A percentile compares a stretch with the other conserved stretches of the same genome.
phyloP scores from a whole-genome alignment of 371 early-diverging fungal species.

The Basidiobolus meristosporus region DNA sequence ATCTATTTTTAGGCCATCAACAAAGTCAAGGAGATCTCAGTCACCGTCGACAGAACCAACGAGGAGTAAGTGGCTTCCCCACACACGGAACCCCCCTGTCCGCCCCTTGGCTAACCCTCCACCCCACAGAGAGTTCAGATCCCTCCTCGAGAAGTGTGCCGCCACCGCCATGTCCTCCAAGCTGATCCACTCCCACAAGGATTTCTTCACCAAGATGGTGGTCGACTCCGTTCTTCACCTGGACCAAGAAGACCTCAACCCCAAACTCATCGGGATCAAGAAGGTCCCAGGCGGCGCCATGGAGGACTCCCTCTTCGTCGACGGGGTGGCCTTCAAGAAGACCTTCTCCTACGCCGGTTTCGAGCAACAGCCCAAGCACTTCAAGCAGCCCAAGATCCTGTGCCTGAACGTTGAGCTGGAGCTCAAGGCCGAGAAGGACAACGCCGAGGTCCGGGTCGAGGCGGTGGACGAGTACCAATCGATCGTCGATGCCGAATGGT shows the following conservation, averaged over 20 bases:
- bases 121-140: constrained; percentile 56
- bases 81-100: neutral
- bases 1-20: constrained; percentile 35
- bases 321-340: constrained; percentile 99
- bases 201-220: constrained; percentile 96
- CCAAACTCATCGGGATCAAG: constrained; percentile 93
- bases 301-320: constrained; percentile 81
- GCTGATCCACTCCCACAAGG: constrained; percentile 91
- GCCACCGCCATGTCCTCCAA: constrained; percentile 98
- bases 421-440: constrained; percentile 99
- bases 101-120: neutral
- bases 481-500: constrained; percentile 99
- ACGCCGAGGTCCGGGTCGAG: constrained; percentile 98
- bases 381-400: constrained; percentile 86
- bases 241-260: constrained; percentile 85
- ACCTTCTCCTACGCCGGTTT: constrained; percentile 99
- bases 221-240: constrained; percentile 91
- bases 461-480: constrained; percentile 95
- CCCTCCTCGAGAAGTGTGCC: constrained; percentile 89
- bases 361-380: constrained; percentile 98
- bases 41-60: constrained; percentile 52
- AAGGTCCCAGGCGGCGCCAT: constrained; percentile 97
- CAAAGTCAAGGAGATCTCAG: constrained; percentile 72
- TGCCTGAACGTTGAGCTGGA: constrained; percentile 98
- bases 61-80: constrained; percentile 26